Evolutionary conservation across 108 stramenopile species (phyloP).

Genomic region (Mediolabrus comicus): DNA sequence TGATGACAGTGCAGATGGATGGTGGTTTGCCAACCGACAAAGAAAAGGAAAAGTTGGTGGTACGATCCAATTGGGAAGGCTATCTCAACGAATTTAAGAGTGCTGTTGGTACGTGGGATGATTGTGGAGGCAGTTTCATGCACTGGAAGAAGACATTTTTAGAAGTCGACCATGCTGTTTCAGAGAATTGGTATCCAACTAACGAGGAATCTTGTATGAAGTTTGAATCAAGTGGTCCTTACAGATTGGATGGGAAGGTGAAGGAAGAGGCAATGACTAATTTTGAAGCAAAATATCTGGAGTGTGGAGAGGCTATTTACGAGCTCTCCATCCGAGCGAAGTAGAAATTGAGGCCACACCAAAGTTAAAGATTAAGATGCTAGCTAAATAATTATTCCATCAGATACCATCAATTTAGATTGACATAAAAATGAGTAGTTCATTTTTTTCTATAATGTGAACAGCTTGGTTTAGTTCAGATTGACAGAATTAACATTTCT

Average conservation of each 20-base stretch:
- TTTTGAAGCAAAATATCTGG: constrained; percentile 43
- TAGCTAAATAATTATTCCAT: neutral
- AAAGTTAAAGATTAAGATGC: neutral
- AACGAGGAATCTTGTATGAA: neutral
- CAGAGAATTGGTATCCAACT: neutral
- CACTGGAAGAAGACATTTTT: constrained; percentile 1
- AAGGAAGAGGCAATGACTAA: constrained; percentile 32
- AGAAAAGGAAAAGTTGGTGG: constrained; percentile 31
- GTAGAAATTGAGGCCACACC: neutral
- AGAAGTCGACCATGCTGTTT: neutral
- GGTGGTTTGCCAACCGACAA: neutral
- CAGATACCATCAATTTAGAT: too few species aligned
- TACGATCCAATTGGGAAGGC: constrained; percentile 81
- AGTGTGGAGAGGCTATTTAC: constrained; percentile 35
- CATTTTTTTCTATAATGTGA: neutral
- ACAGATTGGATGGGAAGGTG: neutral
- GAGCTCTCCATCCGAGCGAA: constrained; percentile 15
- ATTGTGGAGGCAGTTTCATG: neutral
- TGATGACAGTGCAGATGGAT: constrained; percentile 23
- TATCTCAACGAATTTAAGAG: constrained; percentile 74
- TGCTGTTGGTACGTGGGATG: constrained; percentile 29
- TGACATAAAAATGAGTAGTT: neutral
- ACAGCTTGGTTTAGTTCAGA: neutral
- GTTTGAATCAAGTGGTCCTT: neutral
- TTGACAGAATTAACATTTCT: neutral